These are phyloP conservation scores for Mortierella sp. DNA, from an alignment of 371 early-diverging fungal species.

Conservation along the genomic window DNA sequence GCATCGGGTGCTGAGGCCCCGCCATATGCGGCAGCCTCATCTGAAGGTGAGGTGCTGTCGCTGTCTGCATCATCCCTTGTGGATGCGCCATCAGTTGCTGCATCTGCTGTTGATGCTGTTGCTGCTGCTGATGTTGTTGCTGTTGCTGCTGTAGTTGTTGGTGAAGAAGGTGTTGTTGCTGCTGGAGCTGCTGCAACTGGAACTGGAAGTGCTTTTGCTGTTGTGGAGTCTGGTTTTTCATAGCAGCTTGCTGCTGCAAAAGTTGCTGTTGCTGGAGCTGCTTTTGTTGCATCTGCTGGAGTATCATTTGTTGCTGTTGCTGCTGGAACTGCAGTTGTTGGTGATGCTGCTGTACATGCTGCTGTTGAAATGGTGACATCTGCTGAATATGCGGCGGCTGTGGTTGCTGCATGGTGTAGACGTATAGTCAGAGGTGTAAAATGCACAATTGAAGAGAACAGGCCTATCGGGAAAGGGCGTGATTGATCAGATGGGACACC, in stretches of 20 bases:
- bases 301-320: slow-evolving; percentile 5
- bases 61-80: slow-evolving; percentile 12
- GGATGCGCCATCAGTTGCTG: slow-evolving; percentile 4
- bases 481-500: no score
- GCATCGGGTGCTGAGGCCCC: slow-evolving; percentile 31
- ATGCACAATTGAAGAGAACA: no score
- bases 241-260: slow-evolving; percentile 18
- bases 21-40: slow-evolving; percentile 21
- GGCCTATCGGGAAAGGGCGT: no score
- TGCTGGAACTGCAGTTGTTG: slow-evolving; percentile 10
- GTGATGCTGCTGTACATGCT: slow-evolving; percentile 10
- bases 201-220: slow-evolving; percentile 34
- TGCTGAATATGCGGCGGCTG: neutral
- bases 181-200: slow-evolving; percentile 21
- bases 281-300: slow-evolving; percentile 12
- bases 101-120: slow-evolving; percentile 13
- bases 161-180: slow-evolving; percentile 18
- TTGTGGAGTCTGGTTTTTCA: slow-evolving; percentile 16
- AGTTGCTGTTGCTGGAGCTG: slow-evolving; percentile 16
- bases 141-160: slow-evolving; percentile 30
- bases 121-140: slow-evolving; percentile 36
- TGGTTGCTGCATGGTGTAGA: slow-evolving; percentile 1
- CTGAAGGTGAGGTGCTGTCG: slow-evolving; percentile 16
- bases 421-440: no score
- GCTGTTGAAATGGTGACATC: slow-evolving; percentile 1